These are phyloP conservation scores for Tylopilus felleus DNA, from an alignment of 768 basidiomycete species.

Conservation along the genomic window DNA sequence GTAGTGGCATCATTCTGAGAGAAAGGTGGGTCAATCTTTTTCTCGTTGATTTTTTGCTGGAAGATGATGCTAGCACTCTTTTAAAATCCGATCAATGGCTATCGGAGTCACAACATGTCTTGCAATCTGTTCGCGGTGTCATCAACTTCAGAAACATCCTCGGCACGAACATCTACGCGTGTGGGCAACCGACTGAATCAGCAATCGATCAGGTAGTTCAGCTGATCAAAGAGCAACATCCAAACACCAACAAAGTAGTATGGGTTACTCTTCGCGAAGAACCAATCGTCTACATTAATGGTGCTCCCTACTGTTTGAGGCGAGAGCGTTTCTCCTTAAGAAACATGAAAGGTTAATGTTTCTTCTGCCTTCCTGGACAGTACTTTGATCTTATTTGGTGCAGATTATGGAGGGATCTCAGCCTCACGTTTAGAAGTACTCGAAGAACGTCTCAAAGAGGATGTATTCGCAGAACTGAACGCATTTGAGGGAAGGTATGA, in stretches of 20 bases:
- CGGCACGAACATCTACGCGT: constrained; percentile 78
- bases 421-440: constrained; percentile 83
- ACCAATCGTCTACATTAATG: constrained; percentile 90
- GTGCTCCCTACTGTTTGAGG: constrained; percentile 85
- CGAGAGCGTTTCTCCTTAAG: constrained; percentile 82
- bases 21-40: constrained; percentile 56
- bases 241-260: constrained; percentile 58
- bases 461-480: constrained; percentile 79
- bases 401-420: constrained; percentile 95
- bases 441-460: constrained; percentile 85
- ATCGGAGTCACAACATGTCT: constrained; percentile 62
- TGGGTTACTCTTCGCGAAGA: constrained; percentile 96
- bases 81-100: constrained; percentile 94
- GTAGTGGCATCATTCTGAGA: constrained; percentile 90
- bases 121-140: constrained; percentile 79
- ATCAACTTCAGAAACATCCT: constrained; percentile 91
- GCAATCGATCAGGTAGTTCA: constrained; percentile 80
- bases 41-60: constrained; percentile 1
- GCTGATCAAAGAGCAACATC: constrained; percentile 58
- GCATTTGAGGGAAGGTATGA: constrained; percentile 78
- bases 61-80: constrained; percentile 52
- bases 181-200: constrained; percentile 86
- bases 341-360: constrained; percentile 81
- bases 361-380: not conserved
- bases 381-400: not conserved